phyloP scores from a whole-genome alignment of 2,329 filamentous ascomycete genomes.

The Magnaporthiopsis incrustans region DNA sequence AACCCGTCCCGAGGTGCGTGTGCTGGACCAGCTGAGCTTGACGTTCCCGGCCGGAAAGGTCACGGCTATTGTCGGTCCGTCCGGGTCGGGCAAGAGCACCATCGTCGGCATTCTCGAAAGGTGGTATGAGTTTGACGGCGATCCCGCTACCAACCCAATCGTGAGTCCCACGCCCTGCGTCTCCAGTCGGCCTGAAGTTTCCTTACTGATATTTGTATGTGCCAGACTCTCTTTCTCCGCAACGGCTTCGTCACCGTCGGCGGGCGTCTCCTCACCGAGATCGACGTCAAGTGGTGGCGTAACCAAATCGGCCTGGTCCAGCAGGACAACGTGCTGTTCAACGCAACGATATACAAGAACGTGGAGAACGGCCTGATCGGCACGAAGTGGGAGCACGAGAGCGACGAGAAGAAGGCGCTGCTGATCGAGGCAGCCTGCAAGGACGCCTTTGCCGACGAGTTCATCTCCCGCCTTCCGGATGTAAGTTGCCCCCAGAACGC shows the following conservation, averaged over 20 bases:
- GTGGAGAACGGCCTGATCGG: conserved; percentile 42
- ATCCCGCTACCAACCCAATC: conserved; percentile 23
- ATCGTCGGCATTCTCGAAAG: conserved; percentile 61
- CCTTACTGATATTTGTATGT: neutral
- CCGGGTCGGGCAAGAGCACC: conserved; percentile 76
- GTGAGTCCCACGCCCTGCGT: conserved; percentile 3
- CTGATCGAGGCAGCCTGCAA: conserved; percentile 57
- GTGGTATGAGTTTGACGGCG: conserved; percentile 55
- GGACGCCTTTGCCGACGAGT: conserved; percentile 63
- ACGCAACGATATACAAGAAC: conserved; percentile 43
- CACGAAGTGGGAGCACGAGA: conserved; percentile 28
- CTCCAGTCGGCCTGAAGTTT: neutral
- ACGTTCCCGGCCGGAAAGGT: conserved; percentile 59
- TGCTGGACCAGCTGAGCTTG: conserved; percentile 42
- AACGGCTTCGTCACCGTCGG: conserved; percentile 18
- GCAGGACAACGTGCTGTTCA: conserved; percentile 35
- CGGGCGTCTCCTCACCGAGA: conserved; percentile 23
- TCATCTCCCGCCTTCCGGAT: conserved; percentile 54
- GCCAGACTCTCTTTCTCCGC: conserved; percentile 16
- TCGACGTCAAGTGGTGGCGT: conserved; percentile 54
- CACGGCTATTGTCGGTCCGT: conserved; percentile 73
- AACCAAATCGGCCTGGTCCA: conserved; percentile 35
- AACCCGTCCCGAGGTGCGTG: conserved; percentile 34
- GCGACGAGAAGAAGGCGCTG: conserved; percentile 35
- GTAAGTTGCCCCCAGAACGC: conserved; percentile 20